Conservation (phyloP, 2,329 filamentous ascomycete species). For the Colletotrichum sp. region DNA sequence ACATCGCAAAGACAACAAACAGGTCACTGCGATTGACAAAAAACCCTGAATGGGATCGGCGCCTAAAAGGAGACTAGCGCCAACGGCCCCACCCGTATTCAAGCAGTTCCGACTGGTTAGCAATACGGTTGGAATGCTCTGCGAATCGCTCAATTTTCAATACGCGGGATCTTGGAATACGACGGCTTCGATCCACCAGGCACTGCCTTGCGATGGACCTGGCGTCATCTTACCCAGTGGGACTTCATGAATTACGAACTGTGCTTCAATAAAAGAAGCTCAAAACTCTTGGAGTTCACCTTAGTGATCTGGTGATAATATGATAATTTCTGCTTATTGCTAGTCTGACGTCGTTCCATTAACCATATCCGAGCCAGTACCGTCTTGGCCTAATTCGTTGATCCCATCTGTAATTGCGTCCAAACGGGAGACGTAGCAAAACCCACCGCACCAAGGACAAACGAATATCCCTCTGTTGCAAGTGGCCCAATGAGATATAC, state of each 20-base stretch:
- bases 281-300: not conserved
- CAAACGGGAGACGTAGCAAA: not conserved
- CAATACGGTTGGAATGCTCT: not conserved
- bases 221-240: not conserved
- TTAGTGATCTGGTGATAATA: not conserved
- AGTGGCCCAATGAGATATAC: no score
- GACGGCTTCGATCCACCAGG: not conserved
- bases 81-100: not conserved
- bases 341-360: no score
- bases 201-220: not conserved
- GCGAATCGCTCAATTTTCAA: not conserved
- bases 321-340: not conserved
- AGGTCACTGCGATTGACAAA: not conserved
- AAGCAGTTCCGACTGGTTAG: not conserved
- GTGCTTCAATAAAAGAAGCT: not conserved
- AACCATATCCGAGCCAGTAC: no score
- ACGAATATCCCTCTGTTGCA: no score
- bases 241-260: not conserved
- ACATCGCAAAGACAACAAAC: fast-evolving
- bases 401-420: not conserved
- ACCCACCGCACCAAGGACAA: no score
- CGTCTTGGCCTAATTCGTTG: not conserved
- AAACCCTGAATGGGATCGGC: not conserved
- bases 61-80: not conserved
- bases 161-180: not conserved